A percentile compares a stretch with the other conserved stretches of the same genome.
Evolutionary conservation across 441 rosid genomes (phyloP).

Genomic region (Adansonia madagascariensis): DNA sequence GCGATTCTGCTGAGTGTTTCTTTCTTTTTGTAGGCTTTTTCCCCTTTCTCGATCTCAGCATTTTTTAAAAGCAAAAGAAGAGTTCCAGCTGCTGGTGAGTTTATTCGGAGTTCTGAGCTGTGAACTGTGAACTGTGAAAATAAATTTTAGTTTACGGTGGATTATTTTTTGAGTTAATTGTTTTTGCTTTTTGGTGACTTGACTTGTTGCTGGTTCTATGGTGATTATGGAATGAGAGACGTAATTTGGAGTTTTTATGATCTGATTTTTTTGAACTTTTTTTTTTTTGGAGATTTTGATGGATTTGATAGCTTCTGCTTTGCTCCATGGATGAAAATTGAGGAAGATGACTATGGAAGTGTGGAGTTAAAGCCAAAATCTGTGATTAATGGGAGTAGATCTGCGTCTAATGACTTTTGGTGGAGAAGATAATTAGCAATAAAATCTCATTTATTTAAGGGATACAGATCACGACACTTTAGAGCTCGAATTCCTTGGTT

Average conservation of each 20-base stretch:
- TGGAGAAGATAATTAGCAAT: not conserved
- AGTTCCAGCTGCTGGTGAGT: slow-evolving; percentile 35
- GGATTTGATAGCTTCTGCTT: slow-evolving; percentile 13
- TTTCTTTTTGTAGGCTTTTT: not conserved
- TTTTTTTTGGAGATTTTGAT: not conserved
- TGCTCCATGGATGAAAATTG: not conserved
- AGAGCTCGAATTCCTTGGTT: not conserved
- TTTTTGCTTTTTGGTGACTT: not conserved
- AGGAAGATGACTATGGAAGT: not conserved
- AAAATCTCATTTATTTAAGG: not conserved
- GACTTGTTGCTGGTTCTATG: not conserved
- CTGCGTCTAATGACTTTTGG: not conserved
- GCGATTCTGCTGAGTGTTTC: slow-evolving; percentile 35
- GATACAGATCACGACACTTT: not conserved
- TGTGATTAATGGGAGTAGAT: not conserved
- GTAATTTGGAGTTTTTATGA: not conserved
- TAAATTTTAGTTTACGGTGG: not conserved
- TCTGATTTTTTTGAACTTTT: not conserved
- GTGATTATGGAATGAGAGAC: not conserved
- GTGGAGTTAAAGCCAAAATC: not conserved
- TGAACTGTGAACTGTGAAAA: not conserved
- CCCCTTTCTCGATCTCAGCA: too few relatives aligned
- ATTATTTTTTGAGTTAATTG: not conserved
- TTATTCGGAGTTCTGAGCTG: slow-evolving; percentile 12
- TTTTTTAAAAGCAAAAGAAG: too few relatives aligned